These are phyloP conservation scores for Parathielavia hyrcaniae DNA, from an alignment of 495 filamentous ascomycete species.

Conservation along the genomic window DNA sequence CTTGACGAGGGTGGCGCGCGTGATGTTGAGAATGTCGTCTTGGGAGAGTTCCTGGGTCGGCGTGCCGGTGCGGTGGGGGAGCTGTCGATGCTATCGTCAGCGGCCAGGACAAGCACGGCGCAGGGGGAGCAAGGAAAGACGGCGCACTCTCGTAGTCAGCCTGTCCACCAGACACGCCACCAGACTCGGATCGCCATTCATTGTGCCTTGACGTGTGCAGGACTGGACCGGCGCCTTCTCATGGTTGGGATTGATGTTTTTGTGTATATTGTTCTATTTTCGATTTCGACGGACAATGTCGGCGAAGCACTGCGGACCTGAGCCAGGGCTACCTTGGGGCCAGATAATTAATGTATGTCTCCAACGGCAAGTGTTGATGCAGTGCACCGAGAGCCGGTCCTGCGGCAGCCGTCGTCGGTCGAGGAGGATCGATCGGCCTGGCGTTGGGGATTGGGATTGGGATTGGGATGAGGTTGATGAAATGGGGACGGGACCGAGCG, in stretches of 20 bases:
- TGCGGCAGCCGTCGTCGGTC: constrained; percentile 11
- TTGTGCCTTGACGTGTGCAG: constrained; percentile 34
- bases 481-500: not conserved
- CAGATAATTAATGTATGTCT: too few relatives aligned
- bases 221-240: constrained; percentile 26
- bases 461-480: not conserved
- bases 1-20: constrained; percentile 54
- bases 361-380: not conserved
- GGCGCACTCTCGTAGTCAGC: constrained; percentile 54
- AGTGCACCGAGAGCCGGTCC: constrained; percentile 11
- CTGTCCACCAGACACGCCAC: constrained; percentile 60
- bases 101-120: not conserved
- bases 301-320: constrained; percentile 1
- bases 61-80: constrained; percentile 59
- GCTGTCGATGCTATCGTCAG: constrained; percentile 36
- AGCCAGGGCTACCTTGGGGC: not conserved
- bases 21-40: constrained; percentile 56
- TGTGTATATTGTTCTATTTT: not conserved
- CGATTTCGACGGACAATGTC: constrained; percentile 1
- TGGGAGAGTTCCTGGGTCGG: constrained; percentile 50
- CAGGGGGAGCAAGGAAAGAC: not conserved
- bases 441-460: not conserved
- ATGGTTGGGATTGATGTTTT: constrained; percentile 22
- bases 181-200: constrained; percentile 58
- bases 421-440: not conserved